Evolutionary conservation across 75 land plant genomes (phyloP).

Genomic region (Sequoiadendron giganteum): DNA sequence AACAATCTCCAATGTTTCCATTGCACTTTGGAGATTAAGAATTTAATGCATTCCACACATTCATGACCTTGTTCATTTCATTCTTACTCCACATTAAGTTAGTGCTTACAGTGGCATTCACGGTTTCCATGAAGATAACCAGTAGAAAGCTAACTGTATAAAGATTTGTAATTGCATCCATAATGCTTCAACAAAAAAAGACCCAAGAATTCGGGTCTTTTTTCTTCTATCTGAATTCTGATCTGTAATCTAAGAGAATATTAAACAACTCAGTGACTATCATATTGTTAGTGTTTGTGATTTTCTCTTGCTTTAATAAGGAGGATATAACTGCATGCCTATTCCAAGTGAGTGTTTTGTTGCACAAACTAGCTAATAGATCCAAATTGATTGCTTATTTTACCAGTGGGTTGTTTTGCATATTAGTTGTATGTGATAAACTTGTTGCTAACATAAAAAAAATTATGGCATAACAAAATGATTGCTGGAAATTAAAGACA

Average conservation of each 20-base stretch:
- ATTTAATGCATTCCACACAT: neutral
- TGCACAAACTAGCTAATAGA: neutral
- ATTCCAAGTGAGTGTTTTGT: neutral
- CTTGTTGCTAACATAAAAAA: no score
- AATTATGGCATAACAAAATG: no score
- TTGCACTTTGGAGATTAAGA: neutral
- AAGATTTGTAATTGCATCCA: neutral
- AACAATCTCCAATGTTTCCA: neutral
- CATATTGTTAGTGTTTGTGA: no score
- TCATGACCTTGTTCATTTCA: neutral
- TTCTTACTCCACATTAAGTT: neutral
- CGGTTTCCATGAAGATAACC: neutral
- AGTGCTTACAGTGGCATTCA: neutral
- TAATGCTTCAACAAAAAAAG: neutral
- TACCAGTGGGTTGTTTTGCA: no score
- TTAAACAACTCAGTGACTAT: no score
- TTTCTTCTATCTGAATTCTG: no score
- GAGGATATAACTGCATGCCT: neutral
- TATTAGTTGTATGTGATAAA: no score
- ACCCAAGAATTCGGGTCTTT: no score
- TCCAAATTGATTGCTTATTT: no score
- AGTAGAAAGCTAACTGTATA: neutral
- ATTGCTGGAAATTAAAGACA: no score
- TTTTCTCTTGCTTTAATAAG: neutral
- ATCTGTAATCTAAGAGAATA: no score